Evolutionary conservation across 495 filamentous ascomycete genomes (phyloP).

Genomic region (Bacidia gigantensis): DNA sequence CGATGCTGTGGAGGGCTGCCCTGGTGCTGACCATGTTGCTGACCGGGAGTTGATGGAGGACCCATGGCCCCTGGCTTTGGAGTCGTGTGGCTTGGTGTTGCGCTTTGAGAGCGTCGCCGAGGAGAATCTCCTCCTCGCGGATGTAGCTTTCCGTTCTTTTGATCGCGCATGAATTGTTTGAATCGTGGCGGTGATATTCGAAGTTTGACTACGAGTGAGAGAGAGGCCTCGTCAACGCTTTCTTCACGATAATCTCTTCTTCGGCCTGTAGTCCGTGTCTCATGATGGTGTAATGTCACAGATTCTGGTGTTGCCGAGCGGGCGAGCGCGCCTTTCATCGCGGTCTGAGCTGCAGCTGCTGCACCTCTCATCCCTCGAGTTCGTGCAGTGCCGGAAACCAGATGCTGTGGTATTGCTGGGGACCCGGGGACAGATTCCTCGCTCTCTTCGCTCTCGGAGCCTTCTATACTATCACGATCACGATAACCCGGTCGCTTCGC

Average conservation of each 20-base stretch:
- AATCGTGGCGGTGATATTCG: slow-evolving; percentile 51
- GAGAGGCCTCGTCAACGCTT: slow-evolving; percentile 45
- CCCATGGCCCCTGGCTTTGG: slow-evolving; percentile 47
- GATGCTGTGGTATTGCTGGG: slow-evolving; percentile 54
- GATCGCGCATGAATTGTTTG: slow-evolving; percentile 42
- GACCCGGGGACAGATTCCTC: slow-evolving; percentile 80
- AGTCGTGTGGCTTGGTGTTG: slow-evolving; percentile 35
- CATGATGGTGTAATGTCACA: slow-evolving; percentile 52
- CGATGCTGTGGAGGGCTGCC: slow-evolving; percentile 12
- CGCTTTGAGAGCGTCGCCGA: slow-evolving; percentile 34
- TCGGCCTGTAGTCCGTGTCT: slow-evolving; percentile 47
- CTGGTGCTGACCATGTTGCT: slow-evolving; percentile 19
- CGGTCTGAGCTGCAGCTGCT: slow-evolving; percentile 65
- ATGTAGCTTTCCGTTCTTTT: slow-evolving; percentile 28
- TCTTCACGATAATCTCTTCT: slow-evolving; percentile 56
- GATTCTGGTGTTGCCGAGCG: slow-evolving; percentile 84
- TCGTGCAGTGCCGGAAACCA: slow-evolving; percentile 63
- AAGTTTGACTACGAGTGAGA: slow-evolving; percentile 56
- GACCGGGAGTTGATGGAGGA: slow-evolving; percentile 32
- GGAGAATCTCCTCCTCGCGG: slow-evolving; percentile 15
- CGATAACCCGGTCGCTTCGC: slow-evolving; percentile 36
- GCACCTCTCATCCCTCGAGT: slow-evolving; percentile 80
- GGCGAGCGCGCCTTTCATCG: slow-evolving; percentile 57
- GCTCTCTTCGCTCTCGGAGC: slow-evolving; percentile 78
- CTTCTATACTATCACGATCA: slow-evolving; percentile 51